These are phyloP conservation scores for Huntiella moniliformis DNA, from an alignment of 2,329 filamentous ascomycete genomes.

Conservation along the genomic window DNA sequence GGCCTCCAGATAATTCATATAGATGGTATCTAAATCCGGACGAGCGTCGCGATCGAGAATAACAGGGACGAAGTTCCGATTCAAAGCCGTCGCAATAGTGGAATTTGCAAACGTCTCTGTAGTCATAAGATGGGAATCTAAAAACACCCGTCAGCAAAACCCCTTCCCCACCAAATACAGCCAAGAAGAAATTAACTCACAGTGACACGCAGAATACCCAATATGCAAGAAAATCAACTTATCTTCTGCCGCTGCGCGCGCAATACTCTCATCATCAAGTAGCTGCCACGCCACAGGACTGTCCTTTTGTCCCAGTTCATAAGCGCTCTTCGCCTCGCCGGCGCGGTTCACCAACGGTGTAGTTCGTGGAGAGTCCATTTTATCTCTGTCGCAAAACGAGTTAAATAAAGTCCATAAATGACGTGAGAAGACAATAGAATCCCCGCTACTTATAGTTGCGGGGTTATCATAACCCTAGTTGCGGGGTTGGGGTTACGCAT, in stretches of 20 bases:
- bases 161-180: no score
- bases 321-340: conserved; percentile 27
- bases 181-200: conserved; percentile 34
- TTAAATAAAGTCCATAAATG: no score
- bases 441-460: no score
- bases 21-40: conserved; percentile 84
- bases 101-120: conserved; percentile 77
- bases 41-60: conserved; percentile 88
- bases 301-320: conserved; percentile 52
- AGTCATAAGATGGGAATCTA: conserved; percentile 78
- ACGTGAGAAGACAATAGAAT: no score
- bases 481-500: no score
- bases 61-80: conserved; percentile 74
- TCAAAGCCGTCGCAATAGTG: conserved; percentile 64
- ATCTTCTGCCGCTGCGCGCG: conserved; percentile 61
- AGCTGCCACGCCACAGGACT: conserved; percentile 87
- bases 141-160: not conserved
- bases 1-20: conserved; percentile 96
- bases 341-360: conserved; percentile 18
- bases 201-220: conserved; percentile 89
- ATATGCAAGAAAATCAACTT: conserved; percentile 86
- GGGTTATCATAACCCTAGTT: no score
- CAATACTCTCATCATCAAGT: conserved; percentile 59
- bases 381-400: not conserved
- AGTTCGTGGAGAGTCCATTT: not conserved